A percentile compares a stretch with the other conserved stretches of the same genome.
Evolutionary conservation across 1,139 yeast species (phyloP).

Genomic region (Geotrichum europaeum): DNA sequence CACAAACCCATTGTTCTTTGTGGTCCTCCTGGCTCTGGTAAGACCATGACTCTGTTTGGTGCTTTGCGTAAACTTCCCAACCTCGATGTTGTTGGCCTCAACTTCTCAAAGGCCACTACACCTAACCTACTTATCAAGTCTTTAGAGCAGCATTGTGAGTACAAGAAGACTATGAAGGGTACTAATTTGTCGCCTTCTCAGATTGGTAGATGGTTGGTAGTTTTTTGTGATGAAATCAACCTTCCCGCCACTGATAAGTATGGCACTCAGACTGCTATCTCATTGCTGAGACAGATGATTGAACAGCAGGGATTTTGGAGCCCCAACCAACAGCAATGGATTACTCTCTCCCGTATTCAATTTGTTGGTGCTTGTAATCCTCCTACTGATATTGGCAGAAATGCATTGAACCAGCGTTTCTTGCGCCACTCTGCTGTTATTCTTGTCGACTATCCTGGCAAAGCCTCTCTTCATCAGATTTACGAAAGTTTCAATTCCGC

Average conservation of each 20-base stretch:
- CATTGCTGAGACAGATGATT: constrained; percentile 67
- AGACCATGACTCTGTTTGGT: constrained; percentile 81
- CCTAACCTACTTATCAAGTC: constrained; percentile 58
- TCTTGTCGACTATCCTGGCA: constrained; percentile 76
- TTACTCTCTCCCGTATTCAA: constrained; percentile 57
- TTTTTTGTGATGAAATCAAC: constrained; percentile 91
- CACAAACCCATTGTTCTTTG: constrained; percentile 66
- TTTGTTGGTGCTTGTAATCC: constrained; percentile 96
- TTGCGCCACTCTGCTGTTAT: constrained; percentile 62
- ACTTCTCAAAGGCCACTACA: constrained; percentile 78
- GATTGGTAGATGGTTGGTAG: constrained; percentile 66
- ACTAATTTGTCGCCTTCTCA: constrained; percentile 52
- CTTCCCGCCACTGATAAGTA: constrained; percentile 69
- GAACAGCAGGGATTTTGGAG: constrained; percentile 80
- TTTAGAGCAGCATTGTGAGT: constrained; percentile 67
- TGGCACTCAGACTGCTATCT: constrained; percentile 72
- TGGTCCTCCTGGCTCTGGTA: constrained; percentile 98
- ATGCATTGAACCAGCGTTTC: constrained; percentile 54
- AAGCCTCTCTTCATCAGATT: constrained; percentile 57
- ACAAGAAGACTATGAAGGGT: constrained; percentile 50
- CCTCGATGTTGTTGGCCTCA: constrained; percentile 60
- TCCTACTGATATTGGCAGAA: constrained; percentile 74
- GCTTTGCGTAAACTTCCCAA: constrained; percentile 56
- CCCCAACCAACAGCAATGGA: constrained; percentile 56
- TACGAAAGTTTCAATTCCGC: constrained; percentile 57